These are phyloP conservation scores for Aspergillus quadrilineatus DNA, from an alignment of 2,329 filamentous ascomycete genomes.

Conservation along the genomic window DNA sequence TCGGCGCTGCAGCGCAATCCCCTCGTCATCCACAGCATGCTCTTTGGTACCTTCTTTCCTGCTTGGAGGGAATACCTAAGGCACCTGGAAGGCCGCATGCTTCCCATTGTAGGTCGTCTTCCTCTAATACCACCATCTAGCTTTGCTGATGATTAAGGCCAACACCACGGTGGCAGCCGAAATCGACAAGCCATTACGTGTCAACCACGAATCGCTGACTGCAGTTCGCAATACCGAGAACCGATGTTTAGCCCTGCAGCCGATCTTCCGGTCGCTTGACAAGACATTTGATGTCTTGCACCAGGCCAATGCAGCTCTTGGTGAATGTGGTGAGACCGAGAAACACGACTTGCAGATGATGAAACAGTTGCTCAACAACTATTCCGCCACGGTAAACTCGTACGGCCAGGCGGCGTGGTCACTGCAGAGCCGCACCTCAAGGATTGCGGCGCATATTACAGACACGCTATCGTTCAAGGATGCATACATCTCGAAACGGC, in stretches of 20 bases:
- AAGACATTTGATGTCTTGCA: constrained; percentile 15
- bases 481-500: constrained; percentile 18
- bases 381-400: constrained; percentile 13
- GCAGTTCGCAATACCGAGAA: constrained; percentile 21
- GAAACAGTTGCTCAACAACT: constrained; percentile 21
- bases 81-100: constrained; percentile 23
- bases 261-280: constrained; percentile 20
- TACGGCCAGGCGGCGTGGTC: constrained; percentile 21
- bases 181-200: constrained; percentile 13
- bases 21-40: constrained; percentile 27
- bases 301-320: constrained; percentile 11
- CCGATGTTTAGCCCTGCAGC: constrained; percentile 20
- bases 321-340: constrained; percentile 3
- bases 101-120: constrained; percentile 20
- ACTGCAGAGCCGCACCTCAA: constrained; percentile 21
- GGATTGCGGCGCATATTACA: constrained; percentile 22
- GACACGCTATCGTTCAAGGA: constrained; percentile 26
- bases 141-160: constrained; percentile 11
- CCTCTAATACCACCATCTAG: not conserved
- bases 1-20: constrained; percentile 15
- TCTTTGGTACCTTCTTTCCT: constrained; percentile 30
- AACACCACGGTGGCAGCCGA: constrained; percentile 9
- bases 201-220: constrained; percentile 22
- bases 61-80: constrained; percentile 33
- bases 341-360: constrained; percentile 7